A percentile compares a stretch with the other conserved stretches of the same genome.
Evolutionary conservation across 2,329 filamentous ascomycete species (phyloP).

Genomic region (Fusarium sublunatum): DNA sequence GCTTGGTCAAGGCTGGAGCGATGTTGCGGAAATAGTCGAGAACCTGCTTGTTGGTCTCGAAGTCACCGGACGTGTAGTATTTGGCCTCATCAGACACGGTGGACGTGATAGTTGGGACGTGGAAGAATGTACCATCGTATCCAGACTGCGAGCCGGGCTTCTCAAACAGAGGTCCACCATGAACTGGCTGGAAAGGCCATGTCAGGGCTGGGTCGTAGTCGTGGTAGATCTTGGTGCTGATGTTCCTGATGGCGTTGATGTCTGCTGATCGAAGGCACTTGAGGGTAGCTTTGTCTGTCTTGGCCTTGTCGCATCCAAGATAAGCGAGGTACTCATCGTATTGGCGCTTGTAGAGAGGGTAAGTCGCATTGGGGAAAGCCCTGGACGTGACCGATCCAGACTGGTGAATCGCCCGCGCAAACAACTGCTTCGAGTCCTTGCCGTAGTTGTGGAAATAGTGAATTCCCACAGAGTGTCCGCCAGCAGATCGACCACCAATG

Average conservation of each 20-base stretch:
- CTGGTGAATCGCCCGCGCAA: slow-evolving; percentile 51
- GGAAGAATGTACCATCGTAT: slow-evolving; percentile 53
- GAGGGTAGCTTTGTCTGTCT: slow-evolving; percentile 49
- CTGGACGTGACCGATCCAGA: slow-evolving; percentile 54
- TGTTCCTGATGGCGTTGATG: slow-evolving; percentile 50
- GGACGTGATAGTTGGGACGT: slow-evolving; percentile 53
- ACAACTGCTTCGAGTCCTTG: slow-evolving; percentile 45
- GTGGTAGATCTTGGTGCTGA: slow-evolving; percentile 54
- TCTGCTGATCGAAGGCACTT: slow-evolving; percentile 54
- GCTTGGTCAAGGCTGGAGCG: slow-evolving; percentile 45
- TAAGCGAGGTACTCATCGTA: slow-evolving; percentile 46
- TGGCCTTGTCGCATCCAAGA: slow-evolving; percentile 45
- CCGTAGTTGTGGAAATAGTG: slow-evolving; percentile 55
- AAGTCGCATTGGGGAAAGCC: slow-evolving; percentile 51
- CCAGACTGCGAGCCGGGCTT: slow-evolving; percentile 57
- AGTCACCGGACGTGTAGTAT: slow-evolving; percentile 47
- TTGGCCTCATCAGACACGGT: slow-evolving; percentile 53
- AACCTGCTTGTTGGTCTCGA: slow-evolving; percentile 53
- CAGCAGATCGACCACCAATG: slow-evolving; percentile 66
- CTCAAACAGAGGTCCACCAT: slow-evolving; percentile 58
- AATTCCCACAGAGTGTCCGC: slow-evolving; percentile 55
- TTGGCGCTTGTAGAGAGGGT: slow-evolving; percentile 50
- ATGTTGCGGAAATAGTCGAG: slow-evolving; percentile 52
- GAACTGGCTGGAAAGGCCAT: slow-evolving; percentile 62
- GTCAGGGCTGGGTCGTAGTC: slow-evolving; percentile 55